These are phyloP conservation scores for Panus rudis DNA, from an alignment of 768 basidiomycete genomes.

Conservation along the genomic window DNA sequence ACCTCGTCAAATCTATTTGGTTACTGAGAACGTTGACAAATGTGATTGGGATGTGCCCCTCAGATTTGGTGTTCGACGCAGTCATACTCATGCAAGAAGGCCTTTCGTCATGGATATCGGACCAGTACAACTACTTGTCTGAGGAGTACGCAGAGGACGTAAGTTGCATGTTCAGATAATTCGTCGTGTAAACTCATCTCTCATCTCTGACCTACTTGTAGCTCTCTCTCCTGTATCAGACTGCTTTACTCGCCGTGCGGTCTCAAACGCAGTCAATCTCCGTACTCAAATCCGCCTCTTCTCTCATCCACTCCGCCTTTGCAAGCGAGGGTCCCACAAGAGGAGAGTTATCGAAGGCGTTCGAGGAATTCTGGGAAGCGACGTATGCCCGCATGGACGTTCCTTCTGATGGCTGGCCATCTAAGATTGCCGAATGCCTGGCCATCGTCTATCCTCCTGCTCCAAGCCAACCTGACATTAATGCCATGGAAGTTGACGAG, in stretches of 20 bases:
- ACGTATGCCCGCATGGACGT: constrained; percentile 34
- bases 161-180: constrained; percentile 16
- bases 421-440: constrained; percentile 33
- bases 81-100: constrained; percentile 49
- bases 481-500: background rate
- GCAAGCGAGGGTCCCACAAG: constrained; percentile 42
- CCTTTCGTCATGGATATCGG: constrained; percentile 54
- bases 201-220: constrained; percentile 20
- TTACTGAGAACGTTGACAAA: constrained; percentile 48
- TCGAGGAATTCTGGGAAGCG: constrained; percentile 55
- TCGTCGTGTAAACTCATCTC: background rate
- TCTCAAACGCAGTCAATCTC: constrained; percentile 33
- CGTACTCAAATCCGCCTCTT: constrained; percentile 40
- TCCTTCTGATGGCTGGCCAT: constrained; percentile 50
- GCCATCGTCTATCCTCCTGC: background rate
- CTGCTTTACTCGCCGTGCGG: constrained; percentile 44
- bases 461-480: constrained; percentile 2
- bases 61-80: constrained; percentile 36
- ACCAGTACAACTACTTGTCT: constrained; percentile 44
- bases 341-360: constrained; percentile 38
- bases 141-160: constrained; percentile 57
- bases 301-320: constrained; percentile 55
- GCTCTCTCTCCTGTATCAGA: constrained; percentile 62
- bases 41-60: constrained; percentile 50
- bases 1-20: constrained; percentile 54